Conservation (phyloP, 2,329 filamentous ascomycete genomes). For the Scedosporium dehoogii region DNA sequence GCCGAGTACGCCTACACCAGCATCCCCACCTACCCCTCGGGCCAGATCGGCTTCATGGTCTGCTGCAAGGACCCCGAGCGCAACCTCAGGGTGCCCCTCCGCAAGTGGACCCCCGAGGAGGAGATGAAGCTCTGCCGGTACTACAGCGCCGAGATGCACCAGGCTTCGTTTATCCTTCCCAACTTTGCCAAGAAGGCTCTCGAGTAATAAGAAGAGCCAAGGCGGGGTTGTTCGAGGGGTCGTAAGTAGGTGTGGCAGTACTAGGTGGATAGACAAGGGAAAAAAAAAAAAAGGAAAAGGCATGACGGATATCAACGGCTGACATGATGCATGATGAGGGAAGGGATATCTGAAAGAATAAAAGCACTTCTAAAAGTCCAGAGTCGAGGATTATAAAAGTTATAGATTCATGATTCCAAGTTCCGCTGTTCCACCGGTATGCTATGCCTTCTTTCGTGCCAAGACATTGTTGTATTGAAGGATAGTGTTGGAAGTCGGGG, state of each 20-base stretch:
- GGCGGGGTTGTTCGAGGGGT: not conserved
- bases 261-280: not conserved
- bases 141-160: constrained; percentile 96
- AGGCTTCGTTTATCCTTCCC: constrained; percentile 85
- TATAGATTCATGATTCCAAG: too few species aligned
- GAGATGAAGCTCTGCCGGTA: constrained; percentile 90
- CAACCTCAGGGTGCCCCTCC: constrained; percentile 77
- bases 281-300: not conserved
- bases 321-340: too few species aligned
- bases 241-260: not conserved
- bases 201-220: constrained; percentile 19
- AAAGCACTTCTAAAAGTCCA: too few species aligned
- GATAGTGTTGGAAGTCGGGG: too few species aligned
- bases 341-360: too few species aligned
- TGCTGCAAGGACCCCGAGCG: constrained; percentile 87
- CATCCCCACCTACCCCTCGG: constrained; percentile 96
- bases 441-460: too few species aligned
- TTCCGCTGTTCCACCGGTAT: too few species aligned
- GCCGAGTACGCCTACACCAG: constrained; percentile 99
- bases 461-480: too few species aligned
- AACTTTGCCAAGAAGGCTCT: constrained; percentile 81
- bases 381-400: too few species aligned
- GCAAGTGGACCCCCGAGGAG: constrained; percentile 74
- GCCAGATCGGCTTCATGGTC: constrained; percentile 99
- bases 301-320: not conserved